Base-by-base conservation (phyloP, 495 filamentous ascomycete species). In the Penicillium silybi region DNA sequence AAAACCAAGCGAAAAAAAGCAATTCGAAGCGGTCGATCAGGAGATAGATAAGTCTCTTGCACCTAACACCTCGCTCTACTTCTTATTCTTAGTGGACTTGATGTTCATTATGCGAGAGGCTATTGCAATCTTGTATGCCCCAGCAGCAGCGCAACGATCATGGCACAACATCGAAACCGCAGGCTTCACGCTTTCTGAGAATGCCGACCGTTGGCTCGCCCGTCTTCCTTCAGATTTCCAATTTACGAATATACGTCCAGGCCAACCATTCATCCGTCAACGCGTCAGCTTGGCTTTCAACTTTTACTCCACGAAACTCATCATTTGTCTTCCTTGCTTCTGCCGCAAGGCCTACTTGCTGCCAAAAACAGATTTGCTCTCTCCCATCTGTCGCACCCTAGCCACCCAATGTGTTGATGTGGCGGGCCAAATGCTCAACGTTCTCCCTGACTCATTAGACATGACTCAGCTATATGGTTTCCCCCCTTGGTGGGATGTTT, bases 251-350 rank as follows among this genome's bases (percentile, higher is more conserved):
- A n/a, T 44, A 4, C 37, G 50, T 35, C 20, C 18, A 45, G 9
- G 41, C 59, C 38, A 61, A 66, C 49, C 65, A 64, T 59, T 78
- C 71, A 37, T 45, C 41, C 41, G 44, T 41, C 54, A 63, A 32
- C 61, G 67, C 16, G 42, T 49, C 32, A 61, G 67, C 11, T 62
- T 81, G 9, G 75, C 70, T 1, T 72, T 85, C 48, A 68, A 70
- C 29, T 84, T 79, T 52, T 76, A 80, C 51, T 77, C 79, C 52
- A 71, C 75, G 7, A 70, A 70, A 23, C 77, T 84, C 39, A 70
- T 84, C n/a, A 72, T 82, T 35, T 71, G 72, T 34, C 78, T 82
- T 4, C 84, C 83, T 15, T 83, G 76, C 58, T 68, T 85, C 10
- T n/a, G n/a, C n/a, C n/a, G n/a, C n/a, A n/a, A n/a, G 25, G 25